phyloP scores from a whole-genome alignment of 306 rosid genomes.

The Quercus rubra region DNA sequence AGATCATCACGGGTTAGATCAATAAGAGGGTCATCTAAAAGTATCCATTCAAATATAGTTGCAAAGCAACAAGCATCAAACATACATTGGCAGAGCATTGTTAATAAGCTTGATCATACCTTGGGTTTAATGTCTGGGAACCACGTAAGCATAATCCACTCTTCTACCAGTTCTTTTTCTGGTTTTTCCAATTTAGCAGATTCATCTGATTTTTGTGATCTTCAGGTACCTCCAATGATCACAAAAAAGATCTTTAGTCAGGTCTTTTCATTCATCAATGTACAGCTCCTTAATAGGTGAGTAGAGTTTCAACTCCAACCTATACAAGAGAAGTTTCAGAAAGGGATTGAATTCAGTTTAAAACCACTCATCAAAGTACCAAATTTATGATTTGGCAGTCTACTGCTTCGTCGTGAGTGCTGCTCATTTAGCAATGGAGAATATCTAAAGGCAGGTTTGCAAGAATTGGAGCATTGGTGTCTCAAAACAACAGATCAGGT shows the following conservation, averaged over 20 bases:
- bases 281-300: constrained; percentile 86
- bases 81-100: constrained; percentile 86
- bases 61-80: constrained; percentile 84
- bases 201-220: constrained; percentile 15
- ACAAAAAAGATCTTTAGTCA: constrained; percentile 72
- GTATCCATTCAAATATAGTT: constrained; percentile 64
- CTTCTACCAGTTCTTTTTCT: constrained; percentile 2
- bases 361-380: background rate
- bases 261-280: constrained; percentile 85
- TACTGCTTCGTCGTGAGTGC: constrained; percentile 87
- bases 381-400: constrained; percentile 38
- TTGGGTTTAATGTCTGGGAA: constrained; percentile 56
- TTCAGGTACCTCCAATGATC: constrained; percentile 74
- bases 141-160: constrained; percentile 47
- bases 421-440: constrained; percentile 95
- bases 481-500: constrained; percentile 72
- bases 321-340: background rate
- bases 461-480: constrained; percentile 84
- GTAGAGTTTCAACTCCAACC: constrained; percentile 15
- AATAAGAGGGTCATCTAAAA: constrained; percentile 74
- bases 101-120: constrained; percentile 54
- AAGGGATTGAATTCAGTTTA: background rate
- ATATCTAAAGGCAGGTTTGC: constrained; percentile 73
- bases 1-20: constrained; percentile 63
- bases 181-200: background rate